phyloP scores from a whole-genome alignment of 345 rosid species.

The Microcos paniculata region DNA sequence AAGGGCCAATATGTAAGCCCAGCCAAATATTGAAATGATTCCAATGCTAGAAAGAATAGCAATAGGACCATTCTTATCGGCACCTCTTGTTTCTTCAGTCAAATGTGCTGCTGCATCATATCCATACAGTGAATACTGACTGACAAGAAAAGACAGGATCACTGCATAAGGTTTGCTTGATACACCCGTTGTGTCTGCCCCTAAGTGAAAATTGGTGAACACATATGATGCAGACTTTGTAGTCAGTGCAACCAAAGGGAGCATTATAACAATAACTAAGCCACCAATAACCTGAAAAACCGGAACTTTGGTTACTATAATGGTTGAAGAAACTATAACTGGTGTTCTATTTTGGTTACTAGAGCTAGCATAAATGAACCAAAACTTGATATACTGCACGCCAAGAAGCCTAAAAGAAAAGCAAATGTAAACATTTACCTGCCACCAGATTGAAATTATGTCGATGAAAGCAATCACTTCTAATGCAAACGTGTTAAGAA shows the following conservation, averaged over 20 bases:
- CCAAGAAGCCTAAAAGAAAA: not conserved
- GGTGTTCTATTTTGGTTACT: not conserved
- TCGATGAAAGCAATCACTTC: constrained; percentile 62
- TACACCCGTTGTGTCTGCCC: constrained; percentile 47
- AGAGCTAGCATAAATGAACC: not conserved
- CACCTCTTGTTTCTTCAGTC: constrained; percentile 72
- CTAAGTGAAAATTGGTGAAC: constrained; percentile 45
- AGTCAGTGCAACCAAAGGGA: constrained; percentile 51
- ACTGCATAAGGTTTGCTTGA: constrained; percentile 57
- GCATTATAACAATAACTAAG: constrained; percentile 49
- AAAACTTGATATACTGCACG: not conserved
- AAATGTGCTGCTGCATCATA: constrained; percentile 67
- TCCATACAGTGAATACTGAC: constrained; percentile 61
- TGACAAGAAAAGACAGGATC: constrained; percentile 52
- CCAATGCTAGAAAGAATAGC: constrained; percentile 62
- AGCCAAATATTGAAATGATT: constrained; percentile 55
- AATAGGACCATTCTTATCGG: constrained; percentile 61
- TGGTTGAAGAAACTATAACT: not conserved
- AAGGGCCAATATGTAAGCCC: constrained; percentile 65
- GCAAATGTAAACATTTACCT: constrained; percentile 31
- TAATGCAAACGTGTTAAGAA: constrained; percentile 58
- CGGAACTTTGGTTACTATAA: not conserved
- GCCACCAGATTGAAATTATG: constrained; percentile 72
- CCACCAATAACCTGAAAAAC: constrained; percentile 52
- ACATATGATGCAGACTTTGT: constrained; percentile 55